These are phyloP conservation scores for Debaryomyces maramus DNA, from an alignment of 805 yeast species.

Conservation along the genomic window DNA sequence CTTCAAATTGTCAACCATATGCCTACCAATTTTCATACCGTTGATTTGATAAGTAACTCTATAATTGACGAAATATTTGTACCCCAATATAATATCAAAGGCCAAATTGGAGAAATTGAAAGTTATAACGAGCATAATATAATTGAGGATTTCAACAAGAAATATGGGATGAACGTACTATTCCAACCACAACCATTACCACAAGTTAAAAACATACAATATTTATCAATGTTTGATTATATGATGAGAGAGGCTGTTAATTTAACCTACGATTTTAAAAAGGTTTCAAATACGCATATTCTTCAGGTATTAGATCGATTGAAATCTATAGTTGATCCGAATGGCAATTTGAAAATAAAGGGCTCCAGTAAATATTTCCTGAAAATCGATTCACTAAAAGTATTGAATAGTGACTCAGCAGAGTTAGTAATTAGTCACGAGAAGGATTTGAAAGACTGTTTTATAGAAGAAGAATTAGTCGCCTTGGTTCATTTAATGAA, in stretches of 20 bases:
- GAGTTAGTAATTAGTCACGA: not conserved
- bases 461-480: conserved; percentile 8
- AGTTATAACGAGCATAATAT: not conserved
- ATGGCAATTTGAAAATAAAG: conserved; percentile 12
- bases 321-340: conserved; percentile 9
- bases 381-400: conserved; percentile 13
- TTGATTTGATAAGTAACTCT: not conserved
- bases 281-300: conserved; percentile 15
- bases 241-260: conserved; percentile 1
- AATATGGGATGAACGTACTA: not conserved
- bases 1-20: conserved; percentile 1
- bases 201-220: conserved; percentile 1
- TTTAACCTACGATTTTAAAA: not conserved
- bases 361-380: conserved; percentile 34
- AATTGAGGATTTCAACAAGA: conserved; percentile 4
- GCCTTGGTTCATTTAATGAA: conserved; percentile 24
- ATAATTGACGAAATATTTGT: conserved; percentile 1
- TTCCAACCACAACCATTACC: conserved; percentile 4
- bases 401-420: not conserved
- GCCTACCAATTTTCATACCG: not conserved
- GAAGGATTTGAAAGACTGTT: conserved; percentile 4
- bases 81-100: not conserved
- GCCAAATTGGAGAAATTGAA: not conserved
- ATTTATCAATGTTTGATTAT: conserved; percentile 9
- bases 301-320: conserved; percentile 19